Percentiles rank a stretch among this genome's conserved stretches.
These are phyloP conservation scores for Brachypodium distachyon DNA, from an alignment of 202 grass and related monocot species.

Conservation along the genomic window DNA sequence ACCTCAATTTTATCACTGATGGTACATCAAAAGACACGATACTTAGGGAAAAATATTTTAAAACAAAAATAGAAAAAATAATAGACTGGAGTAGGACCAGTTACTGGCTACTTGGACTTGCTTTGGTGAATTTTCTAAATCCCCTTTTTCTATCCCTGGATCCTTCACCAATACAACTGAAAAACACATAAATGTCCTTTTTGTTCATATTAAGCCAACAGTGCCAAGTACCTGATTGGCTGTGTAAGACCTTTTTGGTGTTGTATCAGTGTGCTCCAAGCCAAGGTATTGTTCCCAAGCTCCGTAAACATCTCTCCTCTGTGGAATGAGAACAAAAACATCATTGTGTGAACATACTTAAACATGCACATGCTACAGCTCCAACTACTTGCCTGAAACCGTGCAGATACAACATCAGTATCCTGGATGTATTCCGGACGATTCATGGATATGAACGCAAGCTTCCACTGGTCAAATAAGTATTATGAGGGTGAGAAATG, in stretches of 20 bases:
- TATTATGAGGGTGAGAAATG: neutral
- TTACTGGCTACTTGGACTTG: neutral
- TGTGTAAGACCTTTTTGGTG: constrained; percentile 65
- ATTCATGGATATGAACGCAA: constrained; percentile 92
- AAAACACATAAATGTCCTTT: neutral
- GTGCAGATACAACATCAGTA: constrained; percentile 59
- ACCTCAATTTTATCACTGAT: neutral
- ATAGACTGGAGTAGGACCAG: neutral
- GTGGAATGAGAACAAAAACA: constrained; percentile 28
- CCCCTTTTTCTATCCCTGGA: neutral
- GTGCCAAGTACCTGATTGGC: constrained; percentile 81
- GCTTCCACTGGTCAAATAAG: constrained; percentile 78
- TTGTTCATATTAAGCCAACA: neutral
- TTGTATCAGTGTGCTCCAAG: constrained; percentile 87
- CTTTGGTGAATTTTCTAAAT: neutral
- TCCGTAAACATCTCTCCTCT: constrained; percentile 90
- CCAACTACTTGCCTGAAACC: constrained; percentile 80
- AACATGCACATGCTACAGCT: constrained; percentile 14
- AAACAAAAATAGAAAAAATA: neutral
- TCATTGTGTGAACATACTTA: constrained; percentile 18
- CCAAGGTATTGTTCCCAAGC: constrained; percentile 99
- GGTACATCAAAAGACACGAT: neutral
- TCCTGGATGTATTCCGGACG: constrained; percentile 92
- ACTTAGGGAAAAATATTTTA: neutral
- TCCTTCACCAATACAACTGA: neutral